Evolutionary conservation across 164 flowering plant species (phyloP).

Genomic region (Stephania yunnanensis): DNA sequence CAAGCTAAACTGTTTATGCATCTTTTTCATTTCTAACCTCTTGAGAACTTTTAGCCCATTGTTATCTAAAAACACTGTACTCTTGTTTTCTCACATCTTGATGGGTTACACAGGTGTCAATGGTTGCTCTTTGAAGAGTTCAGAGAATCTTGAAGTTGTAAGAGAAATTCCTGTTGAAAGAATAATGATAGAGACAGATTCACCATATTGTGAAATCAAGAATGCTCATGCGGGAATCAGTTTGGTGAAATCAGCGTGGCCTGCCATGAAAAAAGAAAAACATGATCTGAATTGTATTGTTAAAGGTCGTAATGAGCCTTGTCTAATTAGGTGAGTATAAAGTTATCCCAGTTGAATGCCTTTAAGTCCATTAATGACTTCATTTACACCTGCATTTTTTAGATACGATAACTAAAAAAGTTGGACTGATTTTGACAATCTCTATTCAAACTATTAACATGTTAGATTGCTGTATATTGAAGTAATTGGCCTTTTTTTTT

Average conservation of each 20-base stretch:
- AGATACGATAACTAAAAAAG: not conserved
- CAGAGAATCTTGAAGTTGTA: constrained; percentile 82
- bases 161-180: constrained; percentile 74
- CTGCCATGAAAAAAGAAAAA: constrained; percentile 95
- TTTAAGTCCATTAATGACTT: not conserved
- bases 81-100: constrained; percentile 7
- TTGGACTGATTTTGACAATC: not conserved
- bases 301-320: constrained; percentile 97
- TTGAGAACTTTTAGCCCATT: not conserved
- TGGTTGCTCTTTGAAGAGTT: constrained; percentile 89
- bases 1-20: not conserved
- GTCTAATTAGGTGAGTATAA: constrained; percentile 68
- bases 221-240: constrained; percentile 86
- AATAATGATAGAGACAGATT: constrained; percentile 98
- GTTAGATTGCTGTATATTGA: not conserved
- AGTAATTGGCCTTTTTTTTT: not conserved
- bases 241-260: constrained; percentile 73
- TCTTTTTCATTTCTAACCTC: not conserved
- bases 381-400: not conserved
- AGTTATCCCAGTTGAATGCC: not conserved
- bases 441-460: not conserved
- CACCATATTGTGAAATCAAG: constrained; percentile 97
- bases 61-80: not conserved
- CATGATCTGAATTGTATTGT: constrained; percentile 64
- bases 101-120: constrained; percentile 60